Evolutionary conservation across 1,139 yeast species (phyloP).

Genomic region (Saccharomyces hybrid): DNA sequence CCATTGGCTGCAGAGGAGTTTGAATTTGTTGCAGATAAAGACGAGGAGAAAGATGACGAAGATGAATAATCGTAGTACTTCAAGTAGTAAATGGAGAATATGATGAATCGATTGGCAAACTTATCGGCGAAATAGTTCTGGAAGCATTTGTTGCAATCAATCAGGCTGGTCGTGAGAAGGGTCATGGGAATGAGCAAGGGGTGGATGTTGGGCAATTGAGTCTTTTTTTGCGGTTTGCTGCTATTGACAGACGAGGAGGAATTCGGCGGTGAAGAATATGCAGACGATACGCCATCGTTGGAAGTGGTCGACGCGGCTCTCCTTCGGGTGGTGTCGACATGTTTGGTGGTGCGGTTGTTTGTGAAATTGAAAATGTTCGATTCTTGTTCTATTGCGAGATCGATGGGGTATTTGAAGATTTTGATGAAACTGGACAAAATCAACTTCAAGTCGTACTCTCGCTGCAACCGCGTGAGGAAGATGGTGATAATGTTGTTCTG

Average conservation of each 20-base stretch:
- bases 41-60: slow-evolving; percentile 11
- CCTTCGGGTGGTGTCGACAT: not conserved
- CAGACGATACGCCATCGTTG: not conserved
- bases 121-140: slow-evolving; percentile 42
- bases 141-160: slow-evolving; percentile 59
- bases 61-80: slow-evolving; percentile 38
- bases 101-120: slow-evolving; percentile 46
- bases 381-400: slow-evolving; percentile 33
- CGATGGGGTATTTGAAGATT: slow-evolving; percentile 42
- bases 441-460: slow-evolving; percentile 45
- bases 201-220: slow-evolving; percentile 34
- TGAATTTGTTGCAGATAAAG: not conserved
- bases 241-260: not conserved
- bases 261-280: not conserved
- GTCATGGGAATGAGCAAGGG: slow-evolving; percentile 49
- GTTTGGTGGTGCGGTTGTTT: not conserved
- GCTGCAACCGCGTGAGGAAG: slow-evolving; percentile 46
- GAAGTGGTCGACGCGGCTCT: not conserved
- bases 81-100: slow-evolving; percentile 51
- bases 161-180: slow-evolving; percentile 66
- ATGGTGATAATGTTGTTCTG: slow-evolving; percentile 41
- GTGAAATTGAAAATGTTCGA: slow-evolving; percentile 31
- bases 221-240: not conserved
- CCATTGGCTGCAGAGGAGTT: not conserved
- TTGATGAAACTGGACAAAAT: slow-evolving; percentile 41